Evolutionary conservation across 176 grass and related monocot genomes (phyloP).

Genomic region (Aechmea fasciata): DNA sequence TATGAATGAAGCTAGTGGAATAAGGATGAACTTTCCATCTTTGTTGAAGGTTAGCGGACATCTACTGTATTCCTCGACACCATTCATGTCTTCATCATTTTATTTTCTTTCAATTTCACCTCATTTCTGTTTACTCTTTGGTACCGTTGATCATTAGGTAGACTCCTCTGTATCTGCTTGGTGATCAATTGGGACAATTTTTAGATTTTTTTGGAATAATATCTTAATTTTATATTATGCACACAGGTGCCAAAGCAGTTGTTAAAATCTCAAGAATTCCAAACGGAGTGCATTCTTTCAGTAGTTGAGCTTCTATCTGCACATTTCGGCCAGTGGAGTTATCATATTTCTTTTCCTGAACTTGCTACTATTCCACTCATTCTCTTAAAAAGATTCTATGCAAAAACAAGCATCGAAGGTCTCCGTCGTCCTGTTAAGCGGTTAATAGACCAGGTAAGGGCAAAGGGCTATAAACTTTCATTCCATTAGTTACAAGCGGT

Average conservation of each 20-base stretch:
- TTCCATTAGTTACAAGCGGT: not conserved
- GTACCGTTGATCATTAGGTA: not conserved
- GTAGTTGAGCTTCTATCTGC: slow-evolving; percentile 50
- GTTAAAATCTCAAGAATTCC: slow-evolving; percentile 54
- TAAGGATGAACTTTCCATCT: slow-evolving; percentile 43
- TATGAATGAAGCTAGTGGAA: slow-evolving; percentile 31
- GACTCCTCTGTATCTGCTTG: not conserved
- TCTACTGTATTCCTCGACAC: not conserved
- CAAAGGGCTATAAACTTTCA: not conserved
- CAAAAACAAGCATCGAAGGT: slow-evolving; percentile 41
- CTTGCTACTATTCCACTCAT: slow-evolving; percentile 67
- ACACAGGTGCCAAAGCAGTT: slow-evolving; percentile 55
- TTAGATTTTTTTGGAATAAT: slow-evolving; percentile 4
- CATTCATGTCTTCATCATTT: not conserved
- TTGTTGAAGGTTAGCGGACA: slow-evolving; percentile 54
- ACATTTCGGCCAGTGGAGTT: slow-evolving; percentile 88
- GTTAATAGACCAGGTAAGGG: slow-evolving; percentile 74
- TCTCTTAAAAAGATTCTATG: slow-evolving; percentile 72
- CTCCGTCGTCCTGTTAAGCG: slow-evolving; percentile 52
- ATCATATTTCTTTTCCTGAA: slow-evolving; percentile 92
- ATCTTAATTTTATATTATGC: slow-evolving; percentile 7
- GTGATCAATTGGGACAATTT: slow-evolving; percentile 10
- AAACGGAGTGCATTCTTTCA: slow-evolving; percentile 64
- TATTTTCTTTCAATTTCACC: not conserved
- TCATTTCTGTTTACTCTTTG: not conserved